These are phyloP conservation scores for Lenzites betulinus DNA, from an alignment of 768 basidiomycete species.

Conservation along the genomic window DNA sequence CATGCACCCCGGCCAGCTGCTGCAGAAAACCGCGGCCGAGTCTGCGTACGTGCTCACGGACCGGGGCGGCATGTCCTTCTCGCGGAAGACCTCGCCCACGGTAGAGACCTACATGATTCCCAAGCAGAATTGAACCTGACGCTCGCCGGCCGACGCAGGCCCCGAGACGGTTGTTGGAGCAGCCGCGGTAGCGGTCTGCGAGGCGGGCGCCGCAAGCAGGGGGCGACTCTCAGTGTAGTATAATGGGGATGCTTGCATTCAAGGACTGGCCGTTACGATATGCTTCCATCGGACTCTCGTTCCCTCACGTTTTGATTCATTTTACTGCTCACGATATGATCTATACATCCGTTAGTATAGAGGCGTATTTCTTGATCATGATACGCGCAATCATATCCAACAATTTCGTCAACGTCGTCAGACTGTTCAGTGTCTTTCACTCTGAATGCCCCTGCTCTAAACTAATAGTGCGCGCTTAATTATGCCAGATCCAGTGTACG, in stretches of 20 bases:
- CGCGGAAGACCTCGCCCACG: slow-evolving; percentile 6
- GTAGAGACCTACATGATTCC: background rate
- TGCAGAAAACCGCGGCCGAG: slow-evolving; percentile 9
- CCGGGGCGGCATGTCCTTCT: background rate
- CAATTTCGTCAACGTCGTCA: too few relatives aligned
- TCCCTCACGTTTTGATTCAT: background rate
- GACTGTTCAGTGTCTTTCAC: too few relatives aligned
- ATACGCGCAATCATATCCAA: too few relatives aligned
- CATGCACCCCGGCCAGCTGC: slow-evolving; percentile 44
- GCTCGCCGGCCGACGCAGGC: background rate
- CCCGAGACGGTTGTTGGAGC: too few relatives aligned
- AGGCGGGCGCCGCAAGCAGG: background rate
- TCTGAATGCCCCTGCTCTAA: too few relatives aligned
- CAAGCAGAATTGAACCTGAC: background rate
- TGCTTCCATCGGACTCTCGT: background rate
- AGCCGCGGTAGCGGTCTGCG: too few relatives aligned
- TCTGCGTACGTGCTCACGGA: slow-evolving; percentile 2
- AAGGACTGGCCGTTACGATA: background rate
- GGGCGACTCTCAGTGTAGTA: background rate
- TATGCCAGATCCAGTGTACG: too few relatives aligned
- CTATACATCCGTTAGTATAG: background rate
- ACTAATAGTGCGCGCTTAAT: too few relatives aligned
- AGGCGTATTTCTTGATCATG: background rate
- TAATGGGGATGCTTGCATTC: background rate
- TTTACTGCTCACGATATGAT: background rate